A percentile compares a stretch with the other conserved stretches of the same genome.
Evolutionary conservation across 257 asterid genomes (phyloP).

Genomic region (Apocynum venetum): DNA sequence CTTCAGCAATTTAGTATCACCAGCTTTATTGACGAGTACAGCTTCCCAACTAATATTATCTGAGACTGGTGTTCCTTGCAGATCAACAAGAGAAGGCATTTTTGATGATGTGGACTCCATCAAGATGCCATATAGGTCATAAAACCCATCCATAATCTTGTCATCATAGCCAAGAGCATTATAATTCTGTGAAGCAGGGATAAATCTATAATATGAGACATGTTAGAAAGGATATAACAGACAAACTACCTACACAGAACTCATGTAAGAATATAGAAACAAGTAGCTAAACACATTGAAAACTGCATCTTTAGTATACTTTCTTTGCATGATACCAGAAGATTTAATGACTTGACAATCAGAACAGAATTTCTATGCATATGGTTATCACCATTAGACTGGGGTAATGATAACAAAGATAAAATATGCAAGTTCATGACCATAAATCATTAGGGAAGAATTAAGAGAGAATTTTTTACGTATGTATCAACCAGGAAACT

Average conservation of each 20-base stretch:
- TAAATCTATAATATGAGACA: conserved; percentile 77
- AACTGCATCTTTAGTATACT: background rate
- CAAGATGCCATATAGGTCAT: conserved; percentile 75
- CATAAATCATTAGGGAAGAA: background rate
- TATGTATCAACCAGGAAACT: background rate
- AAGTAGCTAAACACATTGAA: background rate
- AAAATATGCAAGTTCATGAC: background rate
- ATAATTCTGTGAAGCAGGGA: conserved; percentile 91
- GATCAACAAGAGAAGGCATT: conserved; percentile 92
- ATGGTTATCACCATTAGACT: background rate
- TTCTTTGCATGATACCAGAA: background rate
- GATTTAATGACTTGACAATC: background rate
- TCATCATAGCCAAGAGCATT: conserved; percentile 92
- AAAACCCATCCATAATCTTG: conserved; percentile 94
- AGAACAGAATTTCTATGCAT: background rate
- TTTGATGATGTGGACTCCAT: conserved; percentile 61
- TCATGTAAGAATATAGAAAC: conserved; percentile 4
- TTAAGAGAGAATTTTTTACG: background rate
- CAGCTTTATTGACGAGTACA: conserved; percentile 69
- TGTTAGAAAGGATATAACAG: conserved; percentile 43
- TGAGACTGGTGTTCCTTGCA: conserved; percentile 75
- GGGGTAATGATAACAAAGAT: background rate
- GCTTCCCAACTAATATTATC: conserved; percentile 84
- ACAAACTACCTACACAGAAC: conserved; percentile 6
- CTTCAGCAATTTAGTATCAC: conserved; percentile 70